Conservation (phyloP, 1,284 basidiomycete genomes). For the Omphalotus olearius region DNA sequence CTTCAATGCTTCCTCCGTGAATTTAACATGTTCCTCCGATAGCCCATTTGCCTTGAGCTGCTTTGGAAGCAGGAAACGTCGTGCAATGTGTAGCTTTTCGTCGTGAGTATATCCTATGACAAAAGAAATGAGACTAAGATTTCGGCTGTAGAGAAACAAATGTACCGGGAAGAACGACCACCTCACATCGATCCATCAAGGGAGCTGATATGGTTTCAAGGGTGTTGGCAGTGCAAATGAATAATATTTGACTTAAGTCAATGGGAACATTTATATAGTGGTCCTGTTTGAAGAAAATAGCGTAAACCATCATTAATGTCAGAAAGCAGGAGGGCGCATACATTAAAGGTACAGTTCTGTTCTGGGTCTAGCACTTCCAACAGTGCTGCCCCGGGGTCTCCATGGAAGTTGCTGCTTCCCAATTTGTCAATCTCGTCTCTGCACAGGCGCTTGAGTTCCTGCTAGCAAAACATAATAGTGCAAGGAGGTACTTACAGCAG, state of each 20-base stretch:
- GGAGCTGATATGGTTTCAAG: conserved; percentile 88
- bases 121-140: conserved; percentile 2
- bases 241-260: conserved; percentile 82
- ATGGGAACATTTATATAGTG: conserved; percentile 91
- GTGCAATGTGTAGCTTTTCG: conserved; percentile 88
- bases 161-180: conserved; percentile 64
- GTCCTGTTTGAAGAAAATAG: conserved; percentile 45
- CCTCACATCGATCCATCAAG: conserved; percentile 72
- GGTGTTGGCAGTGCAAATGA: conserved; percentile 86
- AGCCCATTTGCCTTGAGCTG: conserved; percentile 73
- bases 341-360: conserved; percentile 83
- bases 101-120: conserved; percentile 77
- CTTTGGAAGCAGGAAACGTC: conserved; percentile 82
- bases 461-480: conserved; percentile 13
- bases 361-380: conserved; percentile 91
- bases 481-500: conserved; percentile 53
- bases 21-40: conserved; percentile 44
- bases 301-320: not conserved
- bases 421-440: conserved; percentile 84
- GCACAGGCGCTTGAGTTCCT: not conserved
- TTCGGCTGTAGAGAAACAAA: conserved; percentile 4
- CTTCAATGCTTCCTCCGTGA: conserved; percentile 67
- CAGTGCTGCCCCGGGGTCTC: conserved; percentile 84
- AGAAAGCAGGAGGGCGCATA: conserved; percentile 33
- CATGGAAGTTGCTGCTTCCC: conserved; percentile 81